Evolutionary conservation across 495 filamentous ascomycete genomes (phyloP).

Genomic region (Oleoguttula mirabilis): DNA sequence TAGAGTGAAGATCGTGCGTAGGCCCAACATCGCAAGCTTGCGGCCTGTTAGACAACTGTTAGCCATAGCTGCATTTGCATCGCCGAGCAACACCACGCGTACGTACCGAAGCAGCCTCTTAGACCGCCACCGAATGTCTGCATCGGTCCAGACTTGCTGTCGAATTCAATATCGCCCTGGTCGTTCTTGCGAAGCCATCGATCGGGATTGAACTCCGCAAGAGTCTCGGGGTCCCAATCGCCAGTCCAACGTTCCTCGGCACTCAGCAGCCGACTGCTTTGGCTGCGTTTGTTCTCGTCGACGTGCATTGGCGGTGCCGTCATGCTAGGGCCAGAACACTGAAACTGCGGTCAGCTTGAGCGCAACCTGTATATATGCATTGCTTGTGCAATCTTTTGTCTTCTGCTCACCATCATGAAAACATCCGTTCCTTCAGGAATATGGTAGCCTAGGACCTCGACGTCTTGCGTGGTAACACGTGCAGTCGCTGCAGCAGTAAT

Average conservation of each 20-base stretch:
- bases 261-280: neutral
- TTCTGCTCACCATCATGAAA: constrained; percentile 5
- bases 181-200: neutral
- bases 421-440: constrained; percentile 16
- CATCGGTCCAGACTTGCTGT: neutral
- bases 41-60: too few species aligned
- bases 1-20: neutral
- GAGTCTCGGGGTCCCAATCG: neutral
- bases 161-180: neutral
- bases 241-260: neutral
- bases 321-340: neutral
- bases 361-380: neutral
- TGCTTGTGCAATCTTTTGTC: too few species aligned
- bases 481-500: neutral
- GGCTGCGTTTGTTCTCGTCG: neutral
- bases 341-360: neutral
- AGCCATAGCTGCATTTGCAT: too few species aligned
- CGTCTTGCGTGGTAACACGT: constrained; percentile 2
- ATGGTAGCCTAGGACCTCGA: constrained; percentile 6
- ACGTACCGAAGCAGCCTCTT: constrained; percentile 1
- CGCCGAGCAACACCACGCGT: too few species aligned
- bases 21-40: neutral
- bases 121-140: neutral
- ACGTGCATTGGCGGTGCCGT: neutral
- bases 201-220: constrained; percentile 1